These are phyloP conservation scores for Suillus lakei DNA, from an alignment of 768 basidiomycete genomes.

Conservation along the genomic window DNA sequence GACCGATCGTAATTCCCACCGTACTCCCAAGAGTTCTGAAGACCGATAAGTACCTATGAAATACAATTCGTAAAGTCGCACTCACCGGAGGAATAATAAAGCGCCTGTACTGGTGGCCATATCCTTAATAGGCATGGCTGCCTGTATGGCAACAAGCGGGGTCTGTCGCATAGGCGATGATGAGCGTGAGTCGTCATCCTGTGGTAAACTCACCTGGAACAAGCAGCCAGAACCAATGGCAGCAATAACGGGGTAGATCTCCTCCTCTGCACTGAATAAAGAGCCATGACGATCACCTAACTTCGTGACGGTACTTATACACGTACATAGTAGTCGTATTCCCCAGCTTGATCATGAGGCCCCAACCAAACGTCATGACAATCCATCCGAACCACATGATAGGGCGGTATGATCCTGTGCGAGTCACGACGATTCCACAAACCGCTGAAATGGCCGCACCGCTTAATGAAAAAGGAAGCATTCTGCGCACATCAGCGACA, in stretches of 20 bases:
- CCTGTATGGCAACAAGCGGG: constrained; percentile 44
- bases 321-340: constrained; percentile 34
- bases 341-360: constrained; percentile 42
- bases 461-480: constrained; percentile 40
- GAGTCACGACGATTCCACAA: constrained; percentile 31
- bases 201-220: constrained; percentile 31
- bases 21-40: constrained; percentile 72
- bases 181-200: background rate
- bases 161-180: constrained; percentile 13
- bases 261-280: constrained; percentile 31
- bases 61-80: background rate
- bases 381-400: constrained; percentile 36
- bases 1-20: constrained; percentile 73
- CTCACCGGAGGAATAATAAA: constrained; percentile 37
- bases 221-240: constrained; percentile 39
- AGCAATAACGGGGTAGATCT: constrained; percentile 38
- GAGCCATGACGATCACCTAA: background rate
- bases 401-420: constrained; percentile 35
- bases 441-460: constrained; percentile 22
- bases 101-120: constrained; percentile 48
- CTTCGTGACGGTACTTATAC: background rate
- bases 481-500: constrained; percentile 25
- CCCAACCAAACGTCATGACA: constrained; percentile 39
- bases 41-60: constrained; percentile 4
- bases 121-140: constrained; percentile 50